Conservation (phyloP, 1,284 basidiomycete genomes). For the Ustilago esculenta region DNA sequence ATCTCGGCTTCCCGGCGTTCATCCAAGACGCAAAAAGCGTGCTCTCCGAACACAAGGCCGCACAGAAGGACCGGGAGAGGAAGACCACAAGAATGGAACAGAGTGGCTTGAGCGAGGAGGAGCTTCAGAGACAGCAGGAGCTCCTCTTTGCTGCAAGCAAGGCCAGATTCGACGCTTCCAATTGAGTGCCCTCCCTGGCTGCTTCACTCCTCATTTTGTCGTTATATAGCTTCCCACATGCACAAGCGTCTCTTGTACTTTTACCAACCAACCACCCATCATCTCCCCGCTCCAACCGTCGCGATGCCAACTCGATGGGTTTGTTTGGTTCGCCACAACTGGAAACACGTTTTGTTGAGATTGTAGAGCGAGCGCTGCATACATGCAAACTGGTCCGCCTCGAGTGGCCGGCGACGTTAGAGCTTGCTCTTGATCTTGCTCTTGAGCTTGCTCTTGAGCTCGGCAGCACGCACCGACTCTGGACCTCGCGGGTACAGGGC, state of each 20-base stretch:
- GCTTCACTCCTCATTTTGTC: neutral
- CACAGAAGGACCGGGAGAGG: conserved; percentile 80
- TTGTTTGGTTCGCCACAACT: no score
- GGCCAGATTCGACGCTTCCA: conserved; percentile 70
- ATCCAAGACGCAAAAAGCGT: conserved; percentile 89
- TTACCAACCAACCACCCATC: neutral
- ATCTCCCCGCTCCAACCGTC: no score
- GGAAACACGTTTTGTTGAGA: no score
- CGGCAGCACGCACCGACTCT: conserved; percentile 25
- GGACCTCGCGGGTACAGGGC: conserved; percentile 20
- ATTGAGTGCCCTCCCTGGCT: conserved; percentile 22
- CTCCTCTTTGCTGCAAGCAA: conserved; percentile 87
- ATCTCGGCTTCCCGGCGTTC: conserved; percentile 88
- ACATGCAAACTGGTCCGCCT: no score
- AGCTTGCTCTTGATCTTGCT: conserved; percentile 13
- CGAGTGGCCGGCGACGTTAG: no score
- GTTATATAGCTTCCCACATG: neutral
- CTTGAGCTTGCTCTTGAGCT: conserved; percentile 18
- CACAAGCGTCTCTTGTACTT: conserved; percentile 5
- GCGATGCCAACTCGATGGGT: no score
- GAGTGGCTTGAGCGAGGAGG: conserved; percentile 89
- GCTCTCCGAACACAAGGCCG: conserved; percentile 91
- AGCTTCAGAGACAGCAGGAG: conserved; percentile 87
- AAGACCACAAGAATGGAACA: conserved; percentile 77
- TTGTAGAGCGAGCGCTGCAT: no score